Base-by-base conservation (phyloP, 2,329 filamentous ascomycete genomes). In the Coniella lustricola region DNA sequence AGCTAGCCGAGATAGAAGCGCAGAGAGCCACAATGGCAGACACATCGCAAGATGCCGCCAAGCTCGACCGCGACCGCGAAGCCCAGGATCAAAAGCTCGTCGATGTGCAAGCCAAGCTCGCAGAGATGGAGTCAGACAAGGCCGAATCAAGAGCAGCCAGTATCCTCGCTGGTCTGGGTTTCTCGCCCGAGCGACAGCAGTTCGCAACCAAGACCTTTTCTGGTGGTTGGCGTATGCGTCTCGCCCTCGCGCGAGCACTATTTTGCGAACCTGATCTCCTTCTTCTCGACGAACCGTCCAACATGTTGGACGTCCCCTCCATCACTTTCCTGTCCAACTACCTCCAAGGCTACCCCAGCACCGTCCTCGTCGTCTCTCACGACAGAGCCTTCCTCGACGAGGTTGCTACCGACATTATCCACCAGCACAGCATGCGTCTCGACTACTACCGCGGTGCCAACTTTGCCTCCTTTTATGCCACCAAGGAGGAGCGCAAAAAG, bases 221-320 rank as follows among this genome's bases (percentile, higher is more conserved):
- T 46, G 93, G 93, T 77, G 93, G 93, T 85, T 98, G 93, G 93
- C 84, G 93, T 69, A 98, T 98, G 93, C 85, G 93, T 74, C 73
- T 98, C 61, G 93, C 93, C 13, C 77, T 98, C 54, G 93, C 93
- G 12, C 78, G 93, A 77, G 93, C 93, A 13, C 79, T 98, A 32
- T 98, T 98, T 75, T 98, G 93, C 72, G 93, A 98, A 66, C 93
- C 93, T 37, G 93, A 98, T 69, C 75, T 98, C 45, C 72, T 98
- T 51, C 78, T 98, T 65, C 89, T 98, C 59, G 93, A 98, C 74
- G 93, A 98, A 82, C 93, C 93, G 71, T 97, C 91, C 48, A 97
- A 97, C 82, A 97, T 97, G 91, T 90, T 98, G 88, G 93, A 97
- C 70, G 93, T 98, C 50, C 93, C 93, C n/a, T 97, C 93, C 20